These are phyloP conservation scores for Panicum virgatum DNA, from an alignment of 202 grass and related monocot genomes.

Conservation along the genomic window DNA sequence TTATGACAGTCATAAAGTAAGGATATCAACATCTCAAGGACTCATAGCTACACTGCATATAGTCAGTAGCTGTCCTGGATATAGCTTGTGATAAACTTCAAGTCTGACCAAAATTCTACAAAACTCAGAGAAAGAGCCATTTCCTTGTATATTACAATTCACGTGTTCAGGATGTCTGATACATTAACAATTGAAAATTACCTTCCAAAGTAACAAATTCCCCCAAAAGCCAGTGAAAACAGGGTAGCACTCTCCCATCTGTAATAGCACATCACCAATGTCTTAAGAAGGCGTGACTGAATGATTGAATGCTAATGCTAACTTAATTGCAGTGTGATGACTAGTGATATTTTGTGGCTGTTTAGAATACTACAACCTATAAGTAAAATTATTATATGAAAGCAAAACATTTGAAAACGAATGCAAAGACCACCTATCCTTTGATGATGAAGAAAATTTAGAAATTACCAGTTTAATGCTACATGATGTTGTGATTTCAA, in stretches of 20 bases:
- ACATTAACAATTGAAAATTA: constrained; percentile 38
- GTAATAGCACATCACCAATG: constrained; percentile 34
- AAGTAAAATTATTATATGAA: constrained; percentile 6
- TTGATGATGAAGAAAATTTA: not conserved
- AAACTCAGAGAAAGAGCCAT: not conserved
- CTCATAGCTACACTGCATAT: too few relatives aligned
- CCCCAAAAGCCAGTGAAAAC: constrained; percentile 94
- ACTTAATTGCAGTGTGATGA: constrained; percentile 10
- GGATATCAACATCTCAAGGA: not conserved
- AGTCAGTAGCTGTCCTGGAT: not conserved
- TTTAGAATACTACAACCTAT: not conserved
- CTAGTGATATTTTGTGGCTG: not conserved
- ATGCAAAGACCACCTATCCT: not conserved
- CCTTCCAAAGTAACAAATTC: constrained; percentile 94
- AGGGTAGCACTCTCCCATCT: constrained; percentile 86
- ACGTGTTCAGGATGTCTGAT: not conserved
- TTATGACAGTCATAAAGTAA: not conserved
- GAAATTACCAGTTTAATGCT: too few relatives aligned
- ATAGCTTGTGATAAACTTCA: not conserved
- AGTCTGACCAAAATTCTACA: constrained; percentile 10
- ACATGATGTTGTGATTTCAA: too few relatives aligned
- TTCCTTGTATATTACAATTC: not conserved
- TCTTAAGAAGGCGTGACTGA: not conserved
- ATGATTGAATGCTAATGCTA: not conserved
- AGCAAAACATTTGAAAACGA: not conserved